phyloP scores from a whole-genome alignment of 208 protist genomes.

The Wallacemonas sp. region DNA sequence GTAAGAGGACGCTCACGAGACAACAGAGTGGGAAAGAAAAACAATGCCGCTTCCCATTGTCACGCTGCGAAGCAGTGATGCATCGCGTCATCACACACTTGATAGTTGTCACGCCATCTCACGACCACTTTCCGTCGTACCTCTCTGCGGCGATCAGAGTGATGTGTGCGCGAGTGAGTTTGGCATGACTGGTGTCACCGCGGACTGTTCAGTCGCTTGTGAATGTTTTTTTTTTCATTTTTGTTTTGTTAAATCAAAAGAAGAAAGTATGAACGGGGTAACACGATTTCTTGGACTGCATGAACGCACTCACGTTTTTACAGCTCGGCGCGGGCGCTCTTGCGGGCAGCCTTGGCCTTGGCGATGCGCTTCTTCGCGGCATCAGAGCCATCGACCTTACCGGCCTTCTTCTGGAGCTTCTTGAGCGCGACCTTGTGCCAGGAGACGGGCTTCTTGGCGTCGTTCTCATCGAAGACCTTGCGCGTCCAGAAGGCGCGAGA shows the following conservation, averaged over 20 bases:
- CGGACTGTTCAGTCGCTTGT: no score
- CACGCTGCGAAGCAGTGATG: no score
- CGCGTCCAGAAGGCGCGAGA: conserved; percentile 90
- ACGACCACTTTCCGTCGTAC: no score
- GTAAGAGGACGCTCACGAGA: no score
- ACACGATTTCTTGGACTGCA: conserved; percentile 6
- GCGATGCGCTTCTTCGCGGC: conserved; percentile 87
- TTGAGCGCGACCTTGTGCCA: conserved; percentile 89
- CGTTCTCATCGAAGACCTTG: conserved; percentile 91
- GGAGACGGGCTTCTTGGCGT: conserved; percentile 86
- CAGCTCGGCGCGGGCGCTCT: conserved; percentile 33
- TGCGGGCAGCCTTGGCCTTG: conserved; percentile 82
- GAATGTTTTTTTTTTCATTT: conserved; percentile 27
- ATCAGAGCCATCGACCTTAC: conserved; percentile 75
- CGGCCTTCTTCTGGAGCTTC: conserved; percentile 84
- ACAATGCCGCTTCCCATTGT: no score
- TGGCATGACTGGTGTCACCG: no score
- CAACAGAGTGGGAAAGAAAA: no score
- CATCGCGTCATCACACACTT: no score
- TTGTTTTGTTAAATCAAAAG: conserved; percentile 28
- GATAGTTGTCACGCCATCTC: no score
- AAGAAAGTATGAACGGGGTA: conserved; percentile 13
- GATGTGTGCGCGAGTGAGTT: no score
- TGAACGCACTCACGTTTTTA: not conserved
- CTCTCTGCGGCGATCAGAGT: no score